phyloP scores from a whole-genome alignment of 139 green algal species.

The Asterochloris erici region DNA sequence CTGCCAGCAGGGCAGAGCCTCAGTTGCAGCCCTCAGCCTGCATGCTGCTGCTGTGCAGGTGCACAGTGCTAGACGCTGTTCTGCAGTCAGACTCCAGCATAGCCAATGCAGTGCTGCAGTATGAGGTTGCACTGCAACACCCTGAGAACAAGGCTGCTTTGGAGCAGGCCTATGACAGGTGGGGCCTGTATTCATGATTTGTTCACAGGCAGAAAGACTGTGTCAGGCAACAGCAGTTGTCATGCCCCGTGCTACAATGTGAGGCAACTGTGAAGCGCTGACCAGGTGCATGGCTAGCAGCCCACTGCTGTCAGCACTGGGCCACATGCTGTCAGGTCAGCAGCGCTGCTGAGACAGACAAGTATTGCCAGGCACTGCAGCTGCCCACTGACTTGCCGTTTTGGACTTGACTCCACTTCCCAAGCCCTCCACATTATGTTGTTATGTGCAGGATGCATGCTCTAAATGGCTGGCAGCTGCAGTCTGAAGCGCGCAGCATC shows the following conservation, averaged over 20 bases:
- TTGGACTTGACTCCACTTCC: not conserved
- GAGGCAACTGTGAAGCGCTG: no score
- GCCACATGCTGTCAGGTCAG: not conserved
- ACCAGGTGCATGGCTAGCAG: no score
- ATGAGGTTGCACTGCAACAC: slow-evolving; percentile 22
- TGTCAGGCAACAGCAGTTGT: no score
- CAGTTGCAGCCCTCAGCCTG: not conserved
- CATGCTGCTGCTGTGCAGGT: not conserved
- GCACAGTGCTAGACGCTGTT: slow-evolving; percentile 24
- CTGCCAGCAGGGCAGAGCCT: not conserved
- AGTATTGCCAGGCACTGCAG: slow-evolving; percentile 1
- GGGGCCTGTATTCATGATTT: no score
- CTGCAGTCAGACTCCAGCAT: slow-evolving; percentile 23
- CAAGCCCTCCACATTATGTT: not conserved
- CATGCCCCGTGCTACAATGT: no score
- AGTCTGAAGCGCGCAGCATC: slow-evolving; percentile 4
- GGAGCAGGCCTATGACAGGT: no score
- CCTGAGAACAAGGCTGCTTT: no score
- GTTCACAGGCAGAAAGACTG: no score
- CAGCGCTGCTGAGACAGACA: slow-evolving; percentile 3
- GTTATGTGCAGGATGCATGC: slow-evolving; percentile 15
- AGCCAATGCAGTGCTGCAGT: slow-evolving; percentile 1
- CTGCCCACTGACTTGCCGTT: no score
- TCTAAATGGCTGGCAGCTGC: slow-evolving; percentile 10
- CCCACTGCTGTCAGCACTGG: not conserved